Evolutionary conservation across 306 rosid genomes (phyloP), one percentile per base, ranked within the genome.

Genomic region (Lathyrus oleraceus): DNA sequence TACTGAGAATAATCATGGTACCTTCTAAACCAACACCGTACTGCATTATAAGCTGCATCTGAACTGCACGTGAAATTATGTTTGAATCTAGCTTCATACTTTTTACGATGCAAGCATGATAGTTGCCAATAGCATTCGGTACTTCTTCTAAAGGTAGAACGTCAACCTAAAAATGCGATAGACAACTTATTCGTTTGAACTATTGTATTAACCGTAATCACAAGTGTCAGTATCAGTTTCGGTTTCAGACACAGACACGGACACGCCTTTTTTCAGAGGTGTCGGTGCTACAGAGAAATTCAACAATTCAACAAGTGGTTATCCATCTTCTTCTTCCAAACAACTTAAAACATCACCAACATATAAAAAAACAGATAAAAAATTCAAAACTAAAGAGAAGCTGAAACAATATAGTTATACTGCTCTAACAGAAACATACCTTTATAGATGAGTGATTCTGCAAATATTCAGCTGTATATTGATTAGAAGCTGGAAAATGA

Each of bases 11-110:
- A 63, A 23, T 67, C 4, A 16, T 19, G 61, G 45, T 73, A 93
- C 98, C 98, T 79, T 93, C 98, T 45, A 93, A 67, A 44, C 98
- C 98, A 61, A 93, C 94, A 59, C 97, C 98, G 72, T 53, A 93
- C 84, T 90, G 97, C 96, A 93, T 72, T 74, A 93, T 65, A 62
- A 93, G 96, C 81, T 85, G 83, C 97, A 90, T 81, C 47, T 83
- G 77, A 70, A 65, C 78, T 16, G 97, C 96, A 70, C 80, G 76
- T 64, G 96, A 85, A 39, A 93, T 86, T 11, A 90, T 21, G 30
- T 77, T 44, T 10, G 87, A 81, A 83, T 93, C 86, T 36, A 93
- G 65, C 85, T 61, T 89, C 97, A 86, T 85, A 71, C 0, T 72
- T 72, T 85, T 87, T 56, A 80, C 81, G 16, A 93, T 57, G 81